phyloP scores from a whole-genome alignment of 768 basidiomycete species.

The Mycena polygramma region DNA sequence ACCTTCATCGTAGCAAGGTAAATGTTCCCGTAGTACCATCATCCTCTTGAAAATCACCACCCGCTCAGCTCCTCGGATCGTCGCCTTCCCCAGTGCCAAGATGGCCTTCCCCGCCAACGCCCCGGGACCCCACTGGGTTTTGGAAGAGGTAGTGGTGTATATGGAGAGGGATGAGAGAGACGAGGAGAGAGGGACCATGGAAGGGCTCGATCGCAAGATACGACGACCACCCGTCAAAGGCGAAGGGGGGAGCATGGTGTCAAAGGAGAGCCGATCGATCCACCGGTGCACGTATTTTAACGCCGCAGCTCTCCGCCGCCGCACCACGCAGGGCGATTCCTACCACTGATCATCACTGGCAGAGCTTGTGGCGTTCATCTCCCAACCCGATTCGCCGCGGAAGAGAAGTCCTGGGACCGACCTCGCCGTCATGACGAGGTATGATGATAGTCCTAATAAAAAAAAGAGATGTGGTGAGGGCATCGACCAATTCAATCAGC shows the following conservation, averaged over 20 bases:
- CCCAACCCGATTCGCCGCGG: no score
- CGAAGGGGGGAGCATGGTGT: constrained; percentile 2
- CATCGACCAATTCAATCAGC: no score
- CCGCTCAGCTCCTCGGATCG: constrained; percentile 43
- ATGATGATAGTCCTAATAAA: no score
- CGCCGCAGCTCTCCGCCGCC: no score
- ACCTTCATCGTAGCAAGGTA: constrained; percentile 36
- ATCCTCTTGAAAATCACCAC: constrained; percentile 42
- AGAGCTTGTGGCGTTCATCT: no score
- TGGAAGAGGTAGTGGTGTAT: constrained; percentile 28
- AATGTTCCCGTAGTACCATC: constrained; percentile 33
- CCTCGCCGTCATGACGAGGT: no score
- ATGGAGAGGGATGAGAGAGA: constrained; percentile 28
- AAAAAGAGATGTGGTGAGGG: no score
- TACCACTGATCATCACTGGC: no score
- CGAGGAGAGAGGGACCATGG: constrained; percentile 24
- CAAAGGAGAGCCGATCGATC: no score
- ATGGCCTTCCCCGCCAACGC: constrained; percentile 45
- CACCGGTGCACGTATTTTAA: no score
- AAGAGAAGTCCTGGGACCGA: no score
- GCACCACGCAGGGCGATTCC: no score
- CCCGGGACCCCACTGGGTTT: constrained; percentile 41
- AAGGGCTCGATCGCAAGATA: constrained; percentile 20
- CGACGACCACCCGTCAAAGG: constrained; percentile 6
- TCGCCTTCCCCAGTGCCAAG: constrained; percentile 44